Base-by-base conservation (phyloP, 148 eudicot genomes). In the Chenopodium quinoa region DNA sequence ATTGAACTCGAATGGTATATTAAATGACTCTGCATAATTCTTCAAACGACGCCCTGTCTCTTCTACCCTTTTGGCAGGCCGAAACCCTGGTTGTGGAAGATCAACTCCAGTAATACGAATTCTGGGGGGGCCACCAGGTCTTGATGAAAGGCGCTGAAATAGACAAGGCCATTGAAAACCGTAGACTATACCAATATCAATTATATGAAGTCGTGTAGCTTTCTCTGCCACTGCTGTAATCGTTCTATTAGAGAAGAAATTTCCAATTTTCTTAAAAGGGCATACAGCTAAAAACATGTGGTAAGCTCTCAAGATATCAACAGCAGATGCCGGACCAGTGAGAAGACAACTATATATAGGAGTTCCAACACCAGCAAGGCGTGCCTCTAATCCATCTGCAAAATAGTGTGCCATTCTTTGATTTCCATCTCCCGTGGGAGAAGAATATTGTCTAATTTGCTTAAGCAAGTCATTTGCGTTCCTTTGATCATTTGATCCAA, bases 91-190 rank as follows among this genome's bases (percentile, higher is more conserved):
- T 71, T 86, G 84, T 31, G 98, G 98, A 79, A 86, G 82, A 80
- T 94, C 98, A 79, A 94, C 81, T 22, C 98, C 98, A 9, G 98
- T 94, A 14, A 94, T 85, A 20, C 92, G 91, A 50, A 94, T 90
- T 50, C 82, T 86, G 9, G 98, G 98, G 22, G 98, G 98, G 9
- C 98, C 96, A 75, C 92, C 96, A 3, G 93, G 88, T 79, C 91
- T 91, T 66, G 88, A 75, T 16, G 98, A 87, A 67, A 94, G 90
- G 11, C 89, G 87, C 75, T 94, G 89, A 52, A 94, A 81, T 14
- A 94, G 83, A 66, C 85, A 82, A 66, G 98, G 98, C 94, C 96
- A 94, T 72, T 94, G 98, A 79, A 92, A 94, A 34, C 98, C 98
- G 37, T 90, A 92, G 17, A 92, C 88, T 68, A 93, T 88, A 44